Percentiles rank a stretch among this genome's conserved stretches.
phyloP scores from a whole-genome alignment of 495 filamentous ascomycete genomes.

The Lineolata rhizophorae region DNA sequence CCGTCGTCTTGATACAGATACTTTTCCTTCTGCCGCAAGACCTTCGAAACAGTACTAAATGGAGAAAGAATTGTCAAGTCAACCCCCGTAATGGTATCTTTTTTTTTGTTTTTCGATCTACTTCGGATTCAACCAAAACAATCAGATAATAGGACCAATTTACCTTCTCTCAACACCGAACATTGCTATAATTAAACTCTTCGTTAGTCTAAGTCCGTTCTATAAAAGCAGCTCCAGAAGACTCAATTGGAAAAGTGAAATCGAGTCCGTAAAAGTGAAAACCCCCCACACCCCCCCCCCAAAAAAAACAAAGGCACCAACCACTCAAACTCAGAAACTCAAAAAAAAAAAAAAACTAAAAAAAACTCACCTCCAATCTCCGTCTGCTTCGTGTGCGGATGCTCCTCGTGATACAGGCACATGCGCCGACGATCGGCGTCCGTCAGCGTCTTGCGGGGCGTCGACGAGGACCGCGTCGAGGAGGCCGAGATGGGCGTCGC shows the following conservation, averaged over 20 bases:
- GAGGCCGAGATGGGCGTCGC: no score
- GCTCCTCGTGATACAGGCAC: constrained; percentile 89
- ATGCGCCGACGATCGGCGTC: constrained; percentile 80
- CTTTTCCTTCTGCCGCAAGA: constrained; percentile 88
- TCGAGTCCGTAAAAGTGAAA: no score
- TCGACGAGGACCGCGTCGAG: constrained; percentile 22
- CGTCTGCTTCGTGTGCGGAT: constrained; percentile 89
- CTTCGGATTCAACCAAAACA: constrained; percentile 3
- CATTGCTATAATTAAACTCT: constrained; percentile 33
- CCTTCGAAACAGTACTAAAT: constrained; percentile 87
- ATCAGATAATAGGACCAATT: constrained; percentile 6
- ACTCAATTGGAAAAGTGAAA: no score
- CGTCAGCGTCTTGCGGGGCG: constrained; percentile 74
- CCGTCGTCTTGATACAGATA: constrained; percentile 82
- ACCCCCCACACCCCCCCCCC: no score
- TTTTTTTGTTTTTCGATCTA: no score
- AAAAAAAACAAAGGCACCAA: no score
- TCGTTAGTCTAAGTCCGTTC: constrained; percentile 1
- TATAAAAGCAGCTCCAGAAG: no score
- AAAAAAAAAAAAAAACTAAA: no score
- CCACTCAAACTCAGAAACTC: no score
- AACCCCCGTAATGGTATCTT: no score
- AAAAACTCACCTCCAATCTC: constrained; percentile 68
- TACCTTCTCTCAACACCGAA: constrained; percentile 99
- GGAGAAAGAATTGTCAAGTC: constrained; percentile 1